Base-by-base conservation (phyloP, 2,329 filamentous ascomycete species). In the Monosporascus sp. region DNA sequence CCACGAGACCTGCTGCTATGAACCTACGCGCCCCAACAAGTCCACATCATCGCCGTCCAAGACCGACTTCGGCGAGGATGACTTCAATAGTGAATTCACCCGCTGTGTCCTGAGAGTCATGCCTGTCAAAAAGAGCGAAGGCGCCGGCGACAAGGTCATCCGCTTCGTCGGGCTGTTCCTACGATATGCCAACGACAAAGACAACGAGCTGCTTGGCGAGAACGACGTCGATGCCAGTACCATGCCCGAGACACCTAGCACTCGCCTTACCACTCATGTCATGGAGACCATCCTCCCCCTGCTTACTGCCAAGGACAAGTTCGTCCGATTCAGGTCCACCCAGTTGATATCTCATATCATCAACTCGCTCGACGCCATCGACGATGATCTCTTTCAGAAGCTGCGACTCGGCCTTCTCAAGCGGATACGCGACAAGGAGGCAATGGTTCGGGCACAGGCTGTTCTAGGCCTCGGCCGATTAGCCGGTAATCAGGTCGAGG, bases 281-380 rank as follows among this genome's bases (percentile, higher is more conserved):
- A 82, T 97, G 64, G 82, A 84, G 51, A 79, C 85, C 7, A 73
- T 94, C 20, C 76, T 95, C 3, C 88, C 88, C 5, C 74, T 96
- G n/a, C 77, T 96, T 55, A 81, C 80, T 9, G 84, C 89, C 44
- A 97, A 96, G 72, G 94, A 99, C 72, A 97, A 97, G 72, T 88
- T 88, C 55, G 88, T 97, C 47, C 84, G 94, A 54, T 99, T 91
- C 71, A 82, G 94, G 54, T 85, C 91, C 5, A 95, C 93, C 0
- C 94, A 99, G 68, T 82, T 96, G 50, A 85, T 96, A 51, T 88
- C 91, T 2, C 89, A 96, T 68, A 86, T 97, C 58, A 87, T 99
- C 72, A 96, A 96, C 72, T 94, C 88, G 14, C 79, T 99, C 26
- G 90, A 96, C 57, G 87, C 90, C 2, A 90, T 97, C 62, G 94